Evolutionary conservation across 306 rosid genomes (phyloP), one percentile per base, ranked within the genome.

Genomic region (Cucumis melo): DNA sequence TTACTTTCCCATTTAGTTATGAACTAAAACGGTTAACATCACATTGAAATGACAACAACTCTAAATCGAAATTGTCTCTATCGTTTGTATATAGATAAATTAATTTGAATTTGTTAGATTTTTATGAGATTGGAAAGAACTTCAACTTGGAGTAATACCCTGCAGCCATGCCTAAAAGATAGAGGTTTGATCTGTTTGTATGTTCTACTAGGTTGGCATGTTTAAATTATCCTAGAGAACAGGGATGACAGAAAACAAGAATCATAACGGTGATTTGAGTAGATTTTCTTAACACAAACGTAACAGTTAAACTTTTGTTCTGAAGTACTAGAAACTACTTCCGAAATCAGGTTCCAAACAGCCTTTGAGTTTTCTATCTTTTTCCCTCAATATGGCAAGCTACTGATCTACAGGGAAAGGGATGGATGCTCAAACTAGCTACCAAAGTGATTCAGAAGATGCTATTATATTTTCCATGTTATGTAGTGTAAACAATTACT

Each of bases 71-170:
- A 32, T 2, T 32, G 36, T 32, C 3, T 32, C 3, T 27, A 27
- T 27, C 32, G 32, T 27, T 27, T 2, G 32, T 27, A 27, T 27
- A 27, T 1, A 1, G 36, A 32, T 2, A 32, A 4, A 2, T 32
- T 32, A 2, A 32, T 32, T 32, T 32, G 3, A 4, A 2, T 3
- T 32, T 32, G 5, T 32, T 4, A 32, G 36, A 5, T 32, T 32
- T 32, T 32, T 32, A 32, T 32, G 36, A 32, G 36, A 32, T 32
- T 82, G 87, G 83, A 91, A 86, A 79, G 93, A 91, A 63, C 92
- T 91, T 16, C 91, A 93, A 24, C 75, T 91, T 15, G 89, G 91
- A 34, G 89, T 27, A 86, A 77, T 97, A 89, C 83, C 91, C 96
- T n/a, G 86, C 95, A 19, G 84, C 93, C 46, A 76, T 91, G 74